These are phyloP conservation scores for Aurantiochytrium sp. DNA, from an alignment of 108 stramenopile species.

Conservation along the genomic window DNA sequence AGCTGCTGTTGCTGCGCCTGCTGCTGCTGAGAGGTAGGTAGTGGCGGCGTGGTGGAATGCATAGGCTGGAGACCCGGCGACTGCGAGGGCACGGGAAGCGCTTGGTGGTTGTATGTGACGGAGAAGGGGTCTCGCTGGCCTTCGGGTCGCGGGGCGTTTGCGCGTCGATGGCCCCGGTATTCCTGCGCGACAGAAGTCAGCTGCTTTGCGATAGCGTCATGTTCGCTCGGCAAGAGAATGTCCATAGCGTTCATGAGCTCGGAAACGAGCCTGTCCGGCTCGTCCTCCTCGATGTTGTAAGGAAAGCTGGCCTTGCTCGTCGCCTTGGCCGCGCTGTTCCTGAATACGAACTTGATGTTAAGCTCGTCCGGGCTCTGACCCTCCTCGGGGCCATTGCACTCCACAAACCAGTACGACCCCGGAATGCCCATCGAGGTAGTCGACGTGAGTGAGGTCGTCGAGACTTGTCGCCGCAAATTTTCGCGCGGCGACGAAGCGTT, in stretches of 20 bases:
- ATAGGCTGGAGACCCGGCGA: too few relatives aligned
- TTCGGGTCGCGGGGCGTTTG: background rate
- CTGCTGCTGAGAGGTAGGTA: too few relatives aligned
- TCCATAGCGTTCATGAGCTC: constrained; percentile 79
- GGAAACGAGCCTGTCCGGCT: constrained; percentile 74
- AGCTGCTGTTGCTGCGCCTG: too few relatives aligned
- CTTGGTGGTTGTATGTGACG: background rate
- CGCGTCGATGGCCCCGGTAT: background rate
- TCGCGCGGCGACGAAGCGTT: too few relatives aligned
- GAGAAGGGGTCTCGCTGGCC: background rate
- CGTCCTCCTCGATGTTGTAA: constrained; percentile 76
- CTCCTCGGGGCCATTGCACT: constrained; percentile 29
- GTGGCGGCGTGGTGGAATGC: too few relatives aligned
- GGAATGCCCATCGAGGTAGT: constrained; percentile 16
- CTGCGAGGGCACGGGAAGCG: too few relatives aligned
- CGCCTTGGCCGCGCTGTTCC: constrained; percentile 57
- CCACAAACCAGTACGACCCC: constrained; percentile 63
- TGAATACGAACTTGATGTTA: constrained; percentile 69
- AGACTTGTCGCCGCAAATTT: constrained; percentile 29
- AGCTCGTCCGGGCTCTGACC: constrained; percentile 60
- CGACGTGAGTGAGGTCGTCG: constrained; percentile 36
- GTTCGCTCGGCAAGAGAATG: constrained; percentile 30
- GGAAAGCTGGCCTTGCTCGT: constrained; percentile 76
- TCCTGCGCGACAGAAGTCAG: background rate
- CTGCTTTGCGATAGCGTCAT: background rate